A percentile compares a stretch with the other conserved stretches of the same genome.
These are phyloP conservation scores for Myxozyma neotropica DNA, from an alignment of 805 yeast species.

Conservation along the genomic window DNA sequence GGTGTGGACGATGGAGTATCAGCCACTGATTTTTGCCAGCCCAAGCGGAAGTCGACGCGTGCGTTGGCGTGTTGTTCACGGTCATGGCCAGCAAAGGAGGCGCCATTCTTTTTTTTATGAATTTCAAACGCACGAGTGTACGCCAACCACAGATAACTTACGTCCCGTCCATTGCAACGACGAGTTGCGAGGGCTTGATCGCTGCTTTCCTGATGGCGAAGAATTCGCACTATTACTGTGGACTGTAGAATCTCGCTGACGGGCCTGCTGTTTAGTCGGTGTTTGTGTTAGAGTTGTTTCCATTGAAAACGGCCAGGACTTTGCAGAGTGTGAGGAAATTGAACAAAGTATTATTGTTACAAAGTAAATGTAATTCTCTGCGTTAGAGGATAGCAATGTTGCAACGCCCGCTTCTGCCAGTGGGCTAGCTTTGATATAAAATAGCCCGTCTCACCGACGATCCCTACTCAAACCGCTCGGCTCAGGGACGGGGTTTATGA, in stretches of 20 bases:
- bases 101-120: no score
- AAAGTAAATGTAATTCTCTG: background rate
- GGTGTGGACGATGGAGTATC: no score
- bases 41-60: no score
- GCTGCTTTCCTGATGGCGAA: background rate
- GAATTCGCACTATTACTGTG: background rate
- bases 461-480: no score
- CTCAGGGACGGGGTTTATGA: no score
- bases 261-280: conserved; percentile 1
- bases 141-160: no score
- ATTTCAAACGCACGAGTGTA: no score
- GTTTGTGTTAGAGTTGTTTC: conserved; percentile 1
- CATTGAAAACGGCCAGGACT: conserved; percentile 27
- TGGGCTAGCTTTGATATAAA: conserved; percentile 25
- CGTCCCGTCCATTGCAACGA: no score
- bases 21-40: no score
- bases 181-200: background rate
- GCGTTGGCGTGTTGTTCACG: no score
- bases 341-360: conserved; percentile 9
- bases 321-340: conserved; percentile 12
- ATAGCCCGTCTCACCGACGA: conserved; percentile 32
- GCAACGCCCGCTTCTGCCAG: conserved; percentile 18
- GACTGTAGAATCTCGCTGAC: background rate
- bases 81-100: no score
- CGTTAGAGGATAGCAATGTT: background rate